Evolutionary conservation across 1,284 basidiomycete genomes (phyloP).

Genomic region (Moesziomyces globuligerus): DNA sequence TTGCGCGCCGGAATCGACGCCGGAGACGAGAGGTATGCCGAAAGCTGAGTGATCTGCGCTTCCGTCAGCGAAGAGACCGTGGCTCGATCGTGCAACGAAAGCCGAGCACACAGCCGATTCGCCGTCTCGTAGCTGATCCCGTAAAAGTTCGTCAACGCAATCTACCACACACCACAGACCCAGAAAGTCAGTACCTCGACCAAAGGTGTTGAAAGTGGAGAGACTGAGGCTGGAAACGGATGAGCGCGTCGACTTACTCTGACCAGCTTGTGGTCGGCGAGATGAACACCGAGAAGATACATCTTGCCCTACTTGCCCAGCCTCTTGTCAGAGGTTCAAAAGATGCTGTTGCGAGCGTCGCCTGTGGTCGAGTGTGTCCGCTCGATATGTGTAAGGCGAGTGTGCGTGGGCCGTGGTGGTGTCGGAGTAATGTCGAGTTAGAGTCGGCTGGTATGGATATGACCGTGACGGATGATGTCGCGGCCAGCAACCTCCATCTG

Average conservation of each 20-base stretch:
- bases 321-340: not conserved
- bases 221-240: too few species aligned
- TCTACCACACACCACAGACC: constrained; percentile 70
- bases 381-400: too few species aligned
- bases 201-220: not conserved
- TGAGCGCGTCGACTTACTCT: constrained; percentile 50
- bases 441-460: too few species aligned
- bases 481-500: too few species aligned
- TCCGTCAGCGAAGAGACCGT: constrained; percentile 80
- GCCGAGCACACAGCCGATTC: constrained; percentile 82
- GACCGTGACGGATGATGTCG: too few species aligned
- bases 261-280: constrained; percentile 66
- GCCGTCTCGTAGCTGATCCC: constrained; percentile 81
- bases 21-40: constrained; percentile 88
- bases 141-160: constrained; percentile 84
- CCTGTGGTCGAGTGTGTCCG: not conserved
- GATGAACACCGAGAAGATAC: constrained; percentile 65
- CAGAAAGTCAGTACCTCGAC: not conserved
- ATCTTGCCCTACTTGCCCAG: constrained; percentile 40
- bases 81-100: constrained; percentile 81
- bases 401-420: too few species aligned
- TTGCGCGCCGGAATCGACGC: constrained; percentile 73
- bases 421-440: too few species aligned
- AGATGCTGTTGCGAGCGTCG: not conserved
- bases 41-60: constrained; percentile 81